A percentile compares a stretch with the other conserved stretches of the same genome.
Conservation (phyloP, 2,329 filamentous ascomycete genomes). For the Stemphylium beticola region DNA sequence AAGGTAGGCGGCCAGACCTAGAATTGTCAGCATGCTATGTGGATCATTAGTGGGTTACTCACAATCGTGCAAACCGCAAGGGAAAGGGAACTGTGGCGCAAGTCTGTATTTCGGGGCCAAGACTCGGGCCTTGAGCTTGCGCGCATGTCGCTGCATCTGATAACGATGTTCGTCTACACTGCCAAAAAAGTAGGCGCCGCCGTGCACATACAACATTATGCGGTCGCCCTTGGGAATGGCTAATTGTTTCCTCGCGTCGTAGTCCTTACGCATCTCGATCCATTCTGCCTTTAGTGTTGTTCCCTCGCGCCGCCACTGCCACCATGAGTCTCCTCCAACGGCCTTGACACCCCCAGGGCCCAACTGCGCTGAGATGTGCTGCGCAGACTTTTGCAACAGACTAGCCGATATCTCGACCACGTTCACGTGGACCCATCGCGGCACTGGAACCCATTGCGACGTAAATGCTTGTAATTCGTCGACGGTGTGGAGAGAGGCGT, state of each 20-base stretch:
- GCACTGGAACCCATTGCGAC: conserved; percentile 86
- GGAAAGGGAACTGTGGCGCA: conserved; percentile 93
- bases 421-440: conserved; percentile 84
- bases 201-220: conserved; percentile 93
- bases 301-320: conserved; percentile 72
- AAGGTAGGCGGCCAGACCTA: conserved; percentile 76
- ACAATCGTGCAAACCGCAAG: conserved; percentile 89
- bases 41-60: not conserved
- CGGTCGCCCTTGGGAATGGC: conserved; percentile 66
- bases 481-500: conserved; percentile 86
- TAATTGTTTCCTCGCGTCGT: conserved; percentile 70
- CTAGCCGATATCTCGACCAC: conserved; percentile 68
- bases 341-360: conserved; percentile 75
- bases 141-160: conserved; percentile 93
- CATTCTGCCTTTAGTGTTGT: conserved; percentile 80
- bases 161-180: conserved; percentile 97
- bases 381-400: conserved; percentile 69
- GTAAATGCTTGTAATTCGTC: conserved; percentile 95
- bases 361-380: conserved; percentile 73
- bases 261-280: conserved; percentile 93
- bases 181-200: conserved; percentile 94
- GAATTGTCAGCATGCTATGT: conserved; percentile 6
- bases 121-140: conserved; percentile 89
- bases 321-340: conserved; percentile 80
- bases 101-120: conserved; percentile 86